Conservation (phyloP, 2,329 filamentous ascomycete species). For the Colletotrichum echinochloae region DNA sequence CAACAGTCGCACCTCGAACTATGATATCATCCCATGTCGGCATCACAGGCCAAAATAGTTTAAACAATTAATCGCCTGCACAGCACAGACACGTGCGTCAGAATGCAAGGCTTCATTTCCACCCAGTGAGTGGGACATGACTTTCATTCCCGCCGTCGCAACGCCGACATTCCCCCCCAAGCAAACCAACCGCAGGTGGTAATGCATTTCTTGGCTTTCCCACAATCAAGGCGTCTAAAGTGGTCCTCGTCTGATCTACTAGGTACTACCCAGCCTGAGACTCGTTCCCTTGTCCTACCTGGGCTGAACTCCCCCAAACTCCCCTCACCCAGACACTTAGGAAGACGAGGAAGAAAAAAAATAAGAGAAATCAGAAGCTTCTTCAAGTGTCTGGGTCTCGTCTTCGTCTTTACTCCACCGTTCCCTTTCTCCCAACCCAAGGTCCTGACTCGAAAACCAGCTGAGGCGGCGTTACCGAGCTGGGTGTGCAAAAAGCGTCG, state of each 20-base stretch:
- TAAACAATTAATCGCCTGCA: not conserved
- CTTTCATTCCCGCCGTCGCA: slow-evolving; percentile 15
- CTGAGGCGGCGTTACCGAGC: too few species aligned
- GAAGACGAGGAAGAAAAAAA: not conserved
- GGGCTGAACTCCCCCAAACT: not conserved
- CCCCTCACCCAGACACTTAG: not conserved
- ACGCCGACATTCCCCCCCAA: not conserved
- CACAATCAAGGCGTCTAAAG: slow-evolving; percentile 1
- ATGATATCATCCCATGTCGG: not conserved
- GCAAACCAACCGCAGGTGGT: not conserved
- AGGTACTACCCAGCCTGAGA: not conserved
- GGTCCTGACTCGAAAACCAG: slow-evolving; percentile 5
- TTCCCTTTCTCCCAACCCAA: not conserved
- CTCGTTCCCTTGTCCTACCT: not conserved
- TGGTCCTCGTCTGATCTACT: slow-evolving; percentile 10
- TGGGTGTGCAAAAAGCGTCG: not conserved
- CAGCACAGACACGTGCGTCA: slow-evolving; percentile 11
- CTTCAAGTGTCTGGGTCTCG: not conserved
- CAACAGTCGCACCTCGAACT: not conserved
- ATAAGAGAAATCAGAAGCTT: not conserved
- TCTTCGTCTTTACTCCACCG: not conserved
- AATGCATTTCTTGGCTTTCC: slow-evolving; percentile 4
- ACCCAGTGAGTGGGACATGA: not conserved
- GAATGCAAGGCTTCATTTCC: slow-evolving; percentile 4
- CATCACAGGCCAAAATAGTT: not conserved